phyloP scores from a whole-genome alignment of 306 rosid species.

The Sicyos baderoa region DNA sequence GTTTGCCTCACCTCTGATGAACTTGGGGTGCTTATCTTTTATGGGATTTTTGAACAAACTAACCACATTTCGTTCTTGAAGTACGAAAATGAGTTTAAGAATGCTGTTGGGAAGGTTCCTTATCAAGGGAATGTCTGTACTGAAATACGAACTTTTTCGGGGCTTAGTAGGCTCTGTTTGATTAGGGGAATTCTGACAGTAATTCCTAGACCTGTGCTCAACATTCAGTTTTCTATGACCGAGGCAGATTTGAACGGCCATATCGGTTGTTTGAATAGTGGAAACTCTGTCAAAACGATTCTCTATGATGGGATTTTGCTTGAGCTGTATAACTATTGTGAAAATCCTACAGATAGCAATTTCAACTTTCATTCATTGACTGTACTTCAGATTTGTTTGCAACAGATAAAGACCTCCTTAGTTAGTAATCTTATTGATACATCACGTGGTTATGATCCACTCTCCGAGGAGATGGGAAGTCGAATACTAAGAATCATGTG shows the following conservation, averaged over 20 bases:
- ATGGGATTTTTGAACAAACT: constrained; percentile 44
- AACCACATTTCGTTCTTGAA: constrained; percentile 21
- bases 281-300: constrained; percentile 40
- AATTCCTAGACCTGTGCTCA: constrained; percentile 72
- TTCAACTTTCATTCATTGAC: constrained; percentile 87
- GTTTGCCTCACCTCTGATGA: constrained; percentile 49
- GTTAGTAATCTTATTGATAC: constrained; percentile 41
- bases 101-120: constrained; percentile 46
- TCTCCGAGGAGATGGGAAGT: constrained; percentile 74
- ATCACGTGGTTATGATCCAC: constrained; percentile 45
- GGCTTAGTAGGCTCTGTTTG: constrained; percentile 74
- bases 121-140: constrained; percentile 39
- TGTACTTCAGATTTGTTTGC: constrained; percentile 93
- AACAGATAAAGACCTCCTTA: constrained; percentile 70
- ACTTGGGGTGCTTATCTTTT: constrained; percentile 60
- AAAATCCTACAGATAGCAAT: constrained; percentile 83
- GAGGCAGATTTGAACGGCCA: constrained; percentile 22
- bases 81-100: constrained; percentile 27
- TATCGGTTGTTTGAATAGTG: constrained; percentile 20
- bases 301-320: constrained; percentile 88
- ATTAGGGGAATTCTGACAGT: constrained; percentile 86
- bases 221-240: constrained; percentile 34
- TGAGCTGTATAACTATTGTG: constrained; percentile 76
- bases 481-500: constrained; percentile 69
- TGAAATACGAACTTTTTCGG: constrained; percentile 45